Conservation (phyloP, 1,284 basidiomycete genomes). For the Heliocybe sulcata region DNA sequence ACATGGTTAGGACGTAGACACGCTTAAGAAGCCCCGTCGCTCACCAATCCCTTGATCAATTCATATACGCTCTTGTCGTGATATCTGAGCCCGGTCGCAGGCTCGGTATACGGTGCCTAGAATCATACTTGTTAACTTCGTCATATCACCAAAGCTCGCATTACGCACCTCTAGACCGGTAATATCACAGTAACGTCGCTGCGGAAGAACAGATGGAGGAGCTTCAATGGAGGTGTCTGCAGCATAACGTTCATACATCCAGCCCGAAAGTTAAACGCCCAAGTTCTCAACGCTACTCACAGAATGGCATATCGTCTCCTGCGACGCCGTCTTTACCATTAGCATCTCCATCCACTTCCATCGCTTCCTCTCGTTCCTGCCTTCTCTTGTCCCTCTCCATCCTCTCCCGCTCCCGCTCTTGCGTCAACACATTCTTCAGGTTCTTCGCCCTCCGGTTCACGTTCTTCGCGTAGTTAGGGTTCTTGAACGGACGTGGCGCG, state of each 20-base stretch:
- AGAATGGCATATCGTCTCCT: constrained; percentile 62
- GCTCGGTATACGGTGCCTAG: constrained; percentile 82
- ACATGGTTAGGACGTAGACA: neutral
- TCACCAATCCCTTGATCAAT: constrained; percentile 70
- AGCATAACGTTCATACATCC: neutral
- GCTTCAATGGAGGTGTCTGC: constrained; percentile 80
- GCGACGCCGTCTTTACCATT: constrained; percentile 10
- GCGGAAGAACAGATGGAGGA: constrained; percentile 75
- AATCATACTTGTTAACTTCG: neutral
- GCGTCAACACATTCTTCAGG: constrained; percentile 64
- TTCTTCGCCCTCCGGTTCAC: constrained; percentile 65
- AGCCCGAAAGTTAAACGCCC: constrained; percentile 17
- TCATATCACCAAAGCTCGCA: neutral
- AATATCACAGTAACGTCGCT: constrained; percentile 80
- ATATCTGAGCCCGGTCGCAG: constrained; percentile 73
- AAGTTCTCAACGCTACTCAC: constrained; percentile 23
- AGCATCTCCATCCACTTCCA: constrained; percentile 29
- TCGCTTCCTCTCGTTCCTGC: constrained; percentile 34
- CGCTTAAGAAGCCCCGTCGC: constrained; percentile 18
- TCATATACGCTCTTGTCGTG: constrained; percentile 86
- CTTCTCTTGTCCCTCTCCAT: constrained; percentile 53
- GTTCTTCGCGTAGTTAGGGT: constrained; percentile 60
- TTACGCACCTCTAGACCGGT: constrained; percentile 70
- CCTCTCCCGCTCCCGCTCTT: constrained; percentile 68
- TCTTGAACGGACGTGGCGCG: constrained; percentile 68